These are phyloP conservation scores for Hymenoscyphus albidus DNA, from an alignment of 2,329 filamentous ascomycete species.

Conservation along the genomic window DNA sequence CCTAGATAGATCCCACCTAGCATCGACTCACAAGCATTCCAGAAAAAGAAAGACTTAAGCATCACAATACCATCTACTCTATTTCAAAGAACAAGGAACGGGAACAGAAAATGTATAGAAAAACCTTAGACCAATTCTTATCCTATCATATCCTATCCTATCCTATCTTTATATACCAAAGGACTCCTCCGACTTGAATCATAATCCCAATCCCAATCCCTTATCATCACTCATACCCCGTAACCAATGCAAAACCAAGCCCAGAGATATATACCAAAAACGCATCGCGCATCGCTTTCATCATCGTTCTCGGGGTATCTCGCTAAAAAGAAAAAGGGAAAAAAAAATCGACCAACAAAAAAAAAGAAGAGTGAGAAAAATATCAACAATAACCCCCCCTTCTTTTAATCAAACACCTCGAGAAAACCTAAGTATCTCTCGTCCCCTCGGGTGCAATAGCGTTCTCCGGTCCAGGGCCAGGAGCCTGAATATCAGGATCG, in stretches of 20 bases:
- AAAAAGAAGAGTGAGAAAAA: neutral
- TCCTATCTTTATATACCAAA: too few species aligned
- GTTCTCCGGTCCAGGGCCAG: constrained; percentile 27
- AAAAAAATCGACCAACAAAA: neutral
- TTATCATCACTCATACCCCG: neutral
- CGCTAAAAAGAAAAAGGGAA: neutral
- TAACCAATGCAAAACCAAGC: neutral
- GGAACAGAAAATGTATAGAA: too few species aligned
- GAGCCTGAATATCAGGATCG: constrained; percentile 20
- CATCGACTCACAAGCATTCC: too few species aligned
- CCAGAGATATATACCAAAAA: neutral
- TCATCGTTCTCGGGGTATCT: neutral
- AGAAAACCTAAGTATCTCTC: constrained; percentile 10
- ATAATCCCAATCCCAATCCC: neutral
- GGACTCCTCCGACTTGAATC: too few species aligned
- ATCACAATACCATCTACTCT: too few species aligned
- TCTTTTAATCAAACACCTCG: neutral
- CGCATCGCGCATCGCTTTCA: neutral
- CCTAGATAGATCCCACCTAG: too few species aligned
- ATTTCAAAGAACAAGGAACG: too few species aligned
- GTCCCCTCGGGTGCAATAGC: constrained; percentile 27
- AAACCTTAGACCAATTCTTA: too few species aligned
- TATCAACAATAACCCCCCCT: neutral
- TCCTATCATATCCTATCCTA: too few species aligned
- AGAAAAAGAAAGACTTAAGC: too few species aligned